Conservation (phyloP, 1,139 yeast species). For the Zygotorulaspora mrakii region DNA sequence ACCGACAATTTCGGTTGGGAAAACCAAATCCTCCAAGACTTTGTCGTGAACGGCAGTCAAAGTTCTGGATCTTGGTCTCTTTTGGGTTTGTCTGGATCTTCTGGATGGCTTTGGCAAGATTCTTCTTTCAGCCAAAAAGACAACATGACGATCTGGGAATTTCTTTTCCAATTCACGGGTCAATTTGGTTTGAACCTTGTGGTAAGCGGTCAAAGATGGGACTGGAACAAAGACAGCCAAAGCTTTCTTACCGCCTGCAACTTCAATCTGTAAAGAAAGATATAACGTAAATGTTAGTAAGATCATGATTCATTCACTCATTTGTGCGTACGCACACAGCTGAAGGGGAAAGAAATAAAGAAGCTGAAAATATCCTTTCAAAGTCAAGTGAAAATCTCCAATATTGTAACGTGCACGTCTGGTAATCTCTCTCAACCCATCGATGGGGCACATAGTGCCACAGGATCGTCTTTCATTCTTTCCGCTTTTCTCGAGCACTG, state of each 20-base stretch:
- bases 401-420: too few relatives aligned
- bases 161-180: conserved; percentile 99
- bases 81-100: conserved; percentile 87
- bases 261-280: conserved; percentile 58
- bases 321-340: too few relatives aligned
- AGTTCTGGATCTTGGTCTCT: conserved; percentile 99
- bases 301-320: not conserved
- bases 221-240: conserved; percentile 97
- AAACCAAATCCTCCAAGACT: conserved; percentile 97
- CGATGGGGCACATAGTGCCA: too few relatives aligned
- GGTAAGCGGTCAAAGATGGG: conserved; percentile 89
- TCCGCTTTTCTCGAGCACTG: not conserved
- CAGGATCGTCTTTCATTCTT: conserved; percentile 2
- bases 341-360: not conserved
- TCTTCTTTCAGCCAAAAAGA: conserved; percentile 99
- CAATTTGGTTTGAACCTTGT: conserved; percentile 94
- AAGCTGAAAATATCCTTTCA: not conserved
- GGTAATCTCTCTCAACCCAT: too few relatives aligned
- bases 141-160: conserved; percentile 99
- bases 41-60: conserved; percentile 98
- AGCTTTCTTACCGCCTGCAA: conserved; percentile 98
- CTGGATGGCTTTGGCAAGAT: conserved; percentile 95
- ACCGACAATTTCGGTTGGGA: conserved; percentile 99
- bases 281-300: conserved; percentile 22
- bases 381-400: not conserved